Base-by-base conservation (phyloP, 495 filamentous ascomycete genomes). In the Aspergillus bridgeri region DNA sequence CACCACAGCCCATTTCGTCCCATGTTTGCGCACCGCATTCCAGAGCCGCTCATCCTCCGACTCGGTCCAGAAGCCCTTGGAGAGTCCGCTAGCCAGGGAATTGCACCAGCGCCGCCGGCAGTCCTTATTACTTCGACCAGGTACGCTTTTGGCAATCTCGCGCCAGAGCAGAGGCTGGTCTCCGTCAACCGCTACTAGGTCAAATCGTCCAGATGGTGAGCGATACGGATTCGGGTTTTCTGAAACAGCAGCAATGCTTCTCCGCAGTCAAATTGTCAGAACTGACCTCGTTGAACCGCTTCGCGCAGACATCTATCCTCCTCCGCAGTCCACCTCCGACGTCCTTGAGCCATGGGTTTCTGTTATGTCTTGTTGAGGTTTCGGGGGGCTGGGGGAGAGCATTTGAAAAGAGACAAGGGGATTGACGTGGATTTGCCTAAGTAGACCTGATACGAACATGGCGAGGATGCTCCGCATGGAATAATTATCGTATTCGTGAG, bases 1-100 rank as follows among this genome's bases (percentile, higher is more conserved):
- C 19, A 65, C 59, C n/a, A 20, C 47, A 11, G 45, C 29, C 63
- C 65, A 62, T 60, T 54, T 58, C n/a, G 53, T 61, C 11, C 69
- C 65, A 46, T 59, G 19, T 25, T 46, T 49, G 25, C 42, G 29
- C 8, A 63, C 60, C n/a, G 68, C 68, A 8, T 60, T 29, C 13
- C 42, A 48, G 9, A 69, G 48, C 20, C 50, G 43, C 29, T 65
- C 56, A 49, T 70, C 68, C 51, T 70, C 68, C 9, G 24, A 48
- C 3, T 51, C 45, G 19, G 53, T 57, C 68, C 68, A 70, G 18
- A 55, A 15, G 15, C 68, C 68, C 42, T 64, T 64, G 20, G 58
- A 58, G 15, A 48, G 19, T 42, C 42, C 43, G 19, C 47, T 53
- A 3, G 52, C 51, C 19, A 56, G 43, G 3, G 25, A 38, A 27